These are phyloP conservation scores for Teratosphaeria viscida DNA, from an alignment of 2,329 filamentous ascomycete genomes.

Conservation along the genomic window DNA sequence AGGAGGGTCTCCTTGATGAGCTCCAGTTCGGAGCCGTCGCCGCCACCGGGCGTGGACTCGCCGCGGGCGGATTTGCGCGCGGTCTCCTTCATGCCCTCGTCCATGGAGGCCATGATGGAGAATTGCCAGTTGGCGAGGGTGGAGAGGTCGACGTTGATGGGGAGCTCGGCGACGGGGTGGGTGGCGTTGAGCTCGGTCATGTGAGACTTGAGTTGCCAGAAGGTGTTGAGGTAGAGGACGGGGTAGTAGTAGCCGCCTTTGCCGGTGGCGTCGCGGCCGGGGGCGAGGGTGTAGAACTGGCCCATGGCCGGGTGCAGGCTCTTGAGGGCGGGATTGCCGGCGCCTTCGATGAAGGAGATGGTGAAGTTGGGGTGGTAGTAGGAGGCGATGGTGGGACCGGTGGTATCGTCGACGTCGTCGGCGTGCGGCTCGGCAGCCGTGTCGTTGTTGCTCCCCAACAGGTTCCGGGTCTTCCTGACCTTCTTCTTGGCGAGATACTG, in stretches of 20 bases:
- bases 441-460: conserved; percentile 49
- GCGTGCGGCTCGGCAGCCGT: conserved; percentile 33
- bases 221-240: conserved; percentile 84
- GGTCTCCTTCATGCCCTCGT: conserved; percentile 76
- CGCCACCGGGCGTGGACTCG: conserved; percentile 54
- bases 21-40: conserved; percentile 89
- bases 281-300: conserved; percentile 69
- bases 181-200: conserved; percentile 91
- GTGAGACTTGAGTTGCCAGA: conserved; percentile 88
- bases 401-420: conserved; percentile 29
- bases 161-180: conserved; percentile 73
- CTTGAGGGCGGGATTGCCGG: conserved; percentile 58
- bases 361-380: conserved; percentile 96
- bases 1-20: conserved; percentile 94
- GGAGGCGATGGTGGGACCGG: conserved; percentile 61
- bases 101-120: conserved; percentile 69
- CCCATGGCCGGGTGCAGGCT: conserved; percentile 62
- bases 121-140: conserved; percentile 86
- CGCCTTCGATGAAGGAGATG: conserved; percentile 73
- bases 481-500: conserved; percentile 91
- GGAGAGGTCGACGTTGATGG: conserved; percentile 72
- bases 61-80: conserved; percentile 69
- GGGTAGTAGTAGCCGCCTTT: conserved; percentile 92
- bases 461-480: conserved; percentile 72
- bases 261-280: conserved; percentile 70